phyloP scores from a whole-genome alignment of 2,329 filamentous ascomycete genomes.

The Arthrobotrys musiformis region DNA sequence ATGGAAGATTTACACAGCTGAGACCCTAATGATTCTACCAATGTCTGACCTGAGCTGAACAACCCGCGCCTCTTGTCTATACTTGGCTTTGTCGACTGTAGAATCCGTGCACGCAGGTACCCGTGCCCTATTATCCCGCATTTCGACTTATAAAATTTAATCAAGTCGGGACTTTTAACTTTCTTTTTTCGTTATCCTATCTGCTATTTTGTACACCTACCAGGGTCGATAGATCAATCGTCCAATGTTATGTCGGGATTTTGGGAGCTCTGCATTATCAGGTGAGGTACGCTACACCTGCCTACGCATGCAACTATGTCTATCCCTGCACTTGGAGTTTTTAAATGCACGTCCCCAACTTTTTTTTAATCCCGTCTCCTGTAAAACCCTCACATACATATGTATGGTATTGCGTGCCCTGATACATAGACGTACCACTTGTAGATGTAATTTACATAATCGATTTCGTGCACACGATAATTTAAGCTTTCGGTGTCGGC shows the following conservation, averaged over 20 bases:
- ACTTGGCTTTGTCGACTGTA: not conserved
- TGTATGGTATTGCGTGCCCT: not conserved
- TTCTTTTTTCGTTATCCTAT: not conserved
- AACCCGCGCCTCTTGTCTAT: not conserved
- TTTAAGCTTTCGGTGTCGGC: not conserved
- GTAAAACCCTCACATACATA: not conserved
- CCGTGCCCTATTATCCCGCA: not conserved
- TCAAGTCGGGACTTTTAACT: not conserved
- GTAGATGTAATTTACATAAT: not conserved
- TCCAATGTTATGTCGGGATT: not conserved
- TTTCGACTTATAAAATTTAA: not conserved
- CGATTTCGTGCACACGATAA: not conserved
- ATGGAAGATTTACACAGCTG: not conserved
- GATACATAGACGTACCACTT: not conserved
- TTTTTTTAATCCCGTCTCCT: not conserved
- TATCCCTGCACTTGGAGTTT: not conserved
- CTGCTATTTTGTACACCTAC: not conserved
- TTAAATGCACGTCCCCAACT: not conserved
- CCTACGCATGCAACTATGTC: not conserved
- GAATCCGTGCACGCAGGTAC: constrained; percentile 6
- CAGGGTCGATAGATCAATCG: not conserved
- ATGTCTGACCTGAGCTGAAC: not conserved
- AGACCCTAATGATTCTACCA: not conserved
- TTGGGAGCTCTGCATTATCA: not conserved
- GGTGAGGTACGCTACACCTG: not conserved